A percentile compares a stretch with the other conserved stretches of the same genome.
phyloP scores from a whole-genome alignment of 2,329 filamentous ascomycete species.

The Akanthomyces muscarius region DNA sequence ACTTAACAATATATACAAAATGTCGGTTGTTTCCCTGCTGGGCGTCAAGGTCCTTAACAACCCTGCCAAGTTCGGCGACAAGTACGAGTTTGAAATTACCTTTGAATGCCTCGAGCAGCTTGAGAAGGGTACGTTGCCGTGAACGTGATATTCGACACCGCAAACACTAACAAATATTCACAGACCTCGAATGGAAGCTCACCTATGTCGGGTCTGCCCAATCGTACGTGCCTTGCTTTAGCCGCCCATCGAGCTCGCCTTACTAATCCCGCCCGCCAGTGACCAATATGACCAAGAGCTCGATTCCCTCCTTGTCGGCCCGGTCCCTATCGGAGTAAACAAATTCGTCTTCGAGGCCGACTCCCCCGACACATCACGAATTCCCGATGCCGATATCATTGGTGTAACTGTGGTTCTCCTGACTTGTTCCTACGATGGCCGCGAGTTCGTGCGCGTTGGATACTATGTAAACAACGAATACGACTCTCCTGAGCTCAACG shows the following conservation, averaged over 20 bases:
- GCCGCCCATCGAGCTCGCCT: neutral
- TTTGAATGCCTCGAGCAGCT: slow-evolving; percentile 95
- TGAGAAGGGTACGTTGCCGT: slow-evolving; percentile 67
- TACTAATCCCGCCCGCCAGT: slow-evolving; percentile 40
- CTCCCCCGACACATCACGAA: slow-evolving; percentile 81
- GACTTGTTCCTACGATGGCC: slow-evolving; percentile 91
- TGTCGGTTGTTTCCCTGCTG: slow-evolving; percentile 95
- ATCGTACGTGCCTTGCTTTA: slow-evolving; percentile 59
- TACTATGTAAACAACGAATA: slow-evolving; percentile 99
- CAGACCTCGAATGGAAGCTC: slow-evolving; percentile 98
- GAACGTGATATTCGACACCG: neutral
- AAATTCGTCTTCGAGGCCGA: slow-evolving; percentile 98
- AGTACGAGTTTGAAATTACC: slow-evolving; percentile 97
- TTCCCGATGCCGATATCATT: slow-evolving; percentile 91
- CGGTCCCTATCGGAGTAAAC: slow-evolving; percentile 96
- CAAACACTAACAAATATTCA: slow-evolving; percentile 14
- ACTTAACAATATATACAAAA: slow-evolving; percentile 34
- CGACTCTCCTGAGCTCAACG: slow-evolving; percentile 81
- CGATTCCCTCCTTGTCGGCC: slow-evolving; percentile 91
- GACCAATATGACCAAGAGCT: slow-evolving; percentile 98
- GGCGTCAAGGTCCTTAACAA: slow-evolving; percentile 97
- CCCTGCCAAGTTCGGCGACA: slow-evolving; percentile 85
- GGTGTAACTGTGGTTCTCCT: slow-evolving; percentile 96
- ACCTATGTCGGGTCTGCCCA: slow-evolving; percentile 98
- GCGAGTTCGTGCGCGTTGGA: slow-evolving; percentile 95